Evolutionary conservation across 768 basidiomycete genomes (phyloP), one percentile per base, ranked within the genome.

Genomic region (Gelatoporia subvermispora): DNA sequence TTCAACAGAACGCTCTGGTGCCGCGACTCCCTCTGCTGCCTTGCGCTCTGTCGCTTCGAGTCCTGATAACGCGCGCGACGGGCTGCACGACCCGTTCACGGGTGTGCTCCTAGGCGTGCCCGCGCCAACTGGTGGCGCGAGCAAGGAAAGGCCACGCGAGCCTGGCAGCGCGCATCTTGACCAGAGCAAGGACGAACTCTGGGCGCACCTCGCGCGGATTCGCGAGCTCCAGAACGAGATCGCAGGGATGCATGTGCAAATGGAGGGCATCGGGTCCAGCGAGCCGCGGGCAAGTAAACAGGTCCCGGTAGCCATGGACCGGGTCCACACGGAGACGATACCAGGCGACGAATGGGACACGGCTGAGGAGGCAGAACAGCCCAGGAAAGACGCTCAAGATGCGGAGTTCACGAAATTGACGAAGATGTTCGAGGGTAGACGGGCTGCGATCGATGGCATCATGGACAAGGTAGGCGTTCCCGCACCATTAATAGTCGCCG

Each of bases 211-310:
- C 15, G 78, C 79, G 17, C 74, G 73, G 38, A 82, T 90, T n/a
- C 63, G 87, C 52, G 82, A 82, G 34, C 65, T 90, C 24, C 86
- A 90, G 62, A 79, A 76, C 47, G 79, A 86, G 53, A 79, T 90
- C 28, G 81, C 87, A 4, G 71, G 68, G 53, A 79, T 86, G 76
- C 88, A 89, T 60, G 65, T 82, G 9, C 79, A 83, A 21, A 85
- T 90, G 84, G 88, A 90, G 62, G 76, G 76, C 35, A 73, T 84
- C 40, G 79, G 81, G 1, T 54, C 66, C 49, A 67, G 45, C 55
- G 62, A 50, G 50, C 56, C 35, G 50, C 52, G 42, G 51, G 51
- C 51, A 31, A 45, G 50, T 17, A 55, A 51, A 43, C 60, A 58
- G 34, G 44, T 42, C 8, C 21, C 62, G 23, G 53, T 53, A 23